Conservation (phyloP, 2,329 filamentous ascomycete species). For the Fusarium sp. region DNA sequence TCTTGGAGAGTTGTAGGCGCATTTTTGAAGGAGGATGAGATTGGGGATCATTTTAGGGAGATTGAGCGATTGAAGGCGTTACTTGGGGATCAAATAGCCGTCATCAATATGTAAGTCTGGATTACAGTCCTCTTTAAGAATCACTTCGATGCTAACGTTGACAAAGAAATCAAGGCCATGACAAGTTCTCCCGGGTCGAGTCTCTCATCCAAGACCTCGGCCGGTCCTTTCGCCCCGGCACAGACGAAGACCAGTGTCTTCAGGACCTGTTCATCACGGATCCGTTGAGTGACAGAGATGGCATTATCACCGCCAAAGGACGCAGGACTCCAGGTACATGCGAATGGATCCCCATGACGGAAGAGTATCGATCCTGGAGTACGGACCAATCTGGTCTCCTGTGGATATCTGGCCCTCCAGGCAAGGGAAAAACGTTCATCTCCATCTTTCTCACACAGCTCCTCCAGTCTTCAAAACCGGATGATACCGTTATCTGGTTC, state of each 20-base stretch:
- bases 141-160: neutral
- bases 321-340: slow-evolving; percentile 6
- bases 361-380: slow-evolving; percentile 3
- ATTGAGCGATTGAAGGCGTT: slow-evolving; percentile 15
- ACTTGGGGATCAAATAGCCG: neutral
- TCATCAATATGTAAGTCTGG: slow-evolving; percentile 10
- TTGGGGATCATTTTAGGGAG: neutral
- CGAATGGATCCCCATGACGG: slow-evolving; percentile 13
- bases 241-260: slow-evolving; percentile 6
- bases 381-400: neutral
- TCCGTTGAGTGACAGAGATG: slow-evolving; percentile 5
- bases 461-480: neutral
- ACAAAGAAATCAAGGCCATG: neutral
- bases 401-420: slow-evolving; percentile 13
- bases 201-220: neutral
- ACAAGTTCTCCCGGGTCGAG: neutral
- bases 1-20: slow-evolving; percentile 4
- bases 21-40: neutral
- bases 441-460: slow-evolving; percentile 15
- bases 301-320: neutral
- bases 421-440: slow-evolving; percentile 19
- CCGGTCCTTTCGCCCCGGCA: neutral
- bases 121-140: too few relatives aligned
- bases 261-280: slow-evolving; percentile 17
- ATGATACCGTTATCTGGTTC: slow-evolving; percentile 4